These are phyloP conservation scores for Starmera quercuum DNA, from an alignment of 805 yeast genomes.

Conservation along the genomic window DNA sequence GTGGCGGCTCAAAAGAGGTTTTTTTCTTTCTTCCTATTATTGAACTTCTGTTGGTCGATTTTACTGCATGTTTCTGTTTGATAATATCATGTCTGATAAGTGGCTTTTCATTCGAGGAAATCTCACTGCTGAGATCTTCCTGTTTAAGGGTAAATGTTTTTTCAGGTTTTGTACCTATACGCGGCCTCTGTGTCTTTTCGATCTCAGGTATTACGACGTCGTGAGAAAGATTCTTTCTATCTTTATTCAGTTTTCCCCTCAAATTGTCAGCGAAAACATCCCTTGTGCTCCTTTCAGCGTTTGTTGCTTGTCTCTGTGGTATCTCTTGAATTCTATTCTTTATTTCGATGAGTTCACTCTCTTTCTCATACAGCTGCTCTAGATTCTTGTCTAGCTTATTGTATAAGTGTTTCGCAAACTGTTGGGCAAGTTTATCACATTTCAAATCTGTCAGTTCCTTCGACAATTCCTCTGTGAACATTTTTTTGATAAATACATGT, in stretches of 20 bases:
- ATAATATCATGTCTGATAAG: too few relatives aligned
- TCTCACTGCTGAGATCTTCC: too few relatives aligned
- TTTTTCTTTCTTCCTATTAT: neutral
- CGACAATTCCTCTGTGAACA: too few relatives aligned
- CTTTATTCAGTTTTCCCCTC: constrained; percentile 2
- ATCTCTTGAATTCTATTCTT: neutral
- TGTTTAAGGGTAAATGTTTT: too few relatives aligned
- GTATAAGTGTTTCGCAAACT: neutral
- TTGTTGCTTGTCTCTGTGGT: constrained; percentile 5
- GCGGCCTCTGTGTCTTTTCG: too few relatives aligned
- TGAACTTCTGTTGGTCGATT: too few relatives aligned
- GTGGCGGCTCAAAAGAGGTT: constrained; percentile 12
- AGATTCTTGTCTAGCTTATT: neutral
- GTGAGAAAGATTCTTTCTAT: constrained; percentile 1
- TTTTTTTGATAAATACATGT: too few relatives aligned
- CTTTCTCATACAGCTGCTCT: constrained; percentile 1
- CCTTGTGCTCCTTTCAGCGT: constrained; percentile 5
- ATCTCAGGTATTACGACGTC: too few relatives aligned
- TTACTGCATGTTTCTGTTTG: too few relatives aligned
- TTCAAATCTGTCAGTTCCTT: too few relatives aligned
- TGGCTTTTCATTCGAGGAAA: too few relatives aligned
- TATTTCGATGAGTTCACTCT: neutral
- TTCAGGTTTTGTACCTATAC: too few relatives aligned
- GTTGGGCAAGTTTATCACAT: constrained; percentile 1
- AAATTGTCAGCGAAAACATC: constrained; percentile 3